Conservation (phyloP, 352 stramenopile species). For the Pythium plurisporium region DNA sequence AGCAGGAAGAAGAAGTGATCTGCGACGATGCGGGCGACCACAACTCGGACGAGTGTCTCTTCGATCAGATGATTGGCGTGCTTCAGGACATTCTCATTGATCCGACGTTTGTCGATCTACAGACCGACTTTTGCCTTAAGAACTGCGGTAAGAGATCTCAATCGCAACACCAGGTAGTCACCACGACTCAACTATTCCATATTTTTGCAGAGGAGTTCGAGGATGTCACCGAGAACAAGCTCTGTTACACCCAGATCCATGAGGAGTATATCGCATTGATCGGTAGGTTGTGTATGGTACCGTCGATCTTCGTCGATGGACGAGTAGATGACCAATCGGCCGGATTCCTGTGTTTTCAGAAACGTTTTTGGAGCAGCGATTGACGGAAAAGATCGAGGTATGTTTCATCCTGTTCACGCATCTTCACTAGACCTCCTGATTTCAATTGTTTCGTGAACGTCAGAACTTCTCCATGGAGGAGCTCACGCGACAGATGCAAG, state of each 20-base stretch:
- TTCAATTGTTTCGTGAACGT: too few relatives aligned
- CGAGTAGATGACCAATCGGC: neutral
- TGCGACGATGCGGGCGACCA: constrained; percentile 56
- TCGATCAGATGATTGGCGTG: constrained; percentile 78
- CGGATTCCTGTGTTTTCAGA: constrained; percentile 25
- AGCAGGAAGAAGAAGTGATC: constrained; percentile 60
- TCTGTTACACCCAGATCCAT: constrained; percentile 80
- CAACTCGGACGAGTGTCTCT: constrained; percentile 71
- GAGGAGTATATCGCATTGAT: constrained; percentile 76
- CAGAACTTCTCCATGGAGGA: constrained; percentile 85
- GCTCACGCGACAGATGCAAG: constrained; percentile 73
- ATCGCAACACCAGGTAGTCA: neutral
- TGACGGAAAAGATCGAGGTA: constrained; percentile 67
- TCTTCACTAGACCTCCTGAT: too few relatives aligned
- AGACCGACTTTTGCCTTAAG: constrained; percentile 71
- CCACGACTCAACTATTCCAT: neutral
- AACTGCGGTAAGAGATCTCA: constrained; percentile 52
- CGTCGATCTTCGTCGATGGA: neutral
- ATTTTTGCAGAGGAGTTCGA: constrained; percentile 66
- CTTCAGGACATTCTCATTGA: constrained; percentile 79
- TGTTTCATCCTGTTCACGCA: neutral
- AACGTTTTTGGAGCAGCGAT: constrained; percentile 58
- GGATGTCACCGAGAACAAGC: constrained; percentile 79
- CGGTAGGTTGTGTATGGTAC: constrained; percentile 25
- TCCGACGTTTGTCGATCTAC: constrained; percentile 70